Evolutionary conservation across 768 basidiomycete genomes (phyloP).

Genomic region (Mycena epipterygia): DNA sequence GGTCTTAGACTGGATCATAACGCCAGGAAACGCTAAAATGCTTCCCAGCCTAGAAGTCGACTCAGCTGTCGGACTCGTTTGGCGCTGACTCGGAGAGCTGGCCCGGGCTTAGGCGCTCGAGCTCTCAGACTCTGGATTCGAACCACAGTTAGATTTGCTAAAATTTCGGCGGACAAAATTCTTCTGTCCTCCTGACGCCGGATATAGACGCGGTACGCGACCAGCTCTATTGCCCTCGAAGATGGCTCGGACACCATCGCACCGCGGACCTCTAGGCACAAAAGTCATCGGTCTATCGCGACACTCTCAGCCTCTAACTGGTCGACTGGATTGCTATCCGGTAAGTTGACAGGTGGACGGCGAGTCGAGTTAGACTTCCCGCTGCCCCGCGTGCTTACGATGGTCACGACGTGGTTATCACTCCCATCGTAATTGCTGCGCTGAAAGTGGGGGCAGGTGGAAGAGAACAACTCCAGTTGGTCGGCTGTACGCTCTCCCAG

Average conservation of each 20-base stretch:
- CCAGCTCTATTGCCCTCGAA: slow-evolving; percentile 7
- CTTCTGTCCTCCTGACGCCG: neutral
- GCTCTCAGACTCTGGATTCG: neutral
- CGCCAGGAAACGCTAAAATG: too few species aligned
- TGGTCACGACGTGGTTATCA: neutral
- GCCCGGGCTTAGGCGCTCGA: neutral
- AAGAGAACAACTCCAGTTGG: neutral
- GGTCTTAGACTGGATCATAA: neutral
- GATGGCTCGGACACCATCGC: neutral
- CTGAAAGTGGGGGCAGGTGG: neutral
- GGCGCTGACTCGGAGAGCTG: too few species aligned
- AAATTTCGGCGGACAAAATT: neutral
- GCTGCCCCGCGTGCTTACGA: slow-evolving; percentile 3
- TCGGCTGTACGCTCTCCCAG: neutral
- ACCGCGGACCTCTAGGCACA: neutral
- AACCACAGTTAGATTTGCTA: too few species aligned
- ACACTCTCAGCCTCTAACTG: neutral
- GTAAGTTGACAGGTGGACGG: slow-evolving; percentile 1
- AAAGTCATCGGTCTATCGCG: neutral
- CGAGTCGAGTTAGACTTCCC: neutral
- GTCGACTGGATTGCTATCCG: slow-evolving; percentile 4
- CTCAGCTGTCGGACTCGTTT: too few species aligned
- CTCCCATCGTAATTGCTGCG: neutral
- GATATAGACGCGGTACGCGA: neutral
- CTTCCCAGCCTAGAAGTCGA: slow-evolving; percentile 12